phyloP scores from a whole-genome alignment of 2,329 filamentous ascomycete genomes.

The Rhynchosporium agropyri region DNA sequence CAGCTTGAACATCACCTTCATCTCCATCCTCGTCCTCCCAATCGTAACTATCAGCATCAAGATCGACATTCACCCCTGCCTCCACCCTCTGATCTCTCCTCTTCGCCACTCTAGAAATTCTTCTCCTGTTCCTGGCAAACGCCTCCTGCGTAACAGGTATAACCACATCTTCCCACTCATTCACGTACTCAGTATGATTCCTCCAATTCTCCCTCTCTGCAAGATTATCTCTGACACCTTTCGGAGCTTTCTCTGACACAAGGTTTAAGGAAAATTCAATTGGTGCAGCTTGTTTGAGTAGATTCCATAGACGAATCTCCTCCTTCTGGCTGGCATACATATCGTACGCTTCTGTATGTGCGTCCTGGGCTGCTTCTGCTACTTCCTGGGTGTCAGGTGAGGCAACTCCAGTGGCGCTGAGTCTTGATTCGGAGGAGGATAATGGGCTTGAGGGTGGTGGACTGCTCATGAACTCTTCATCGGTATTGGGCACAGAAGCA shows the following conservation, averaged over 20 bases:
- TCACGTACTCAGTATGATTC: constrained; percentile 35
- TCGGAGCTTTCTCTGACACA: constrained; percentile 20
- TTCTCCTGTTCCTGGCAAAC: constrained; percentile 33
- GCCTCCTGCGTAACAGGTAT: constrained; percentile 29
- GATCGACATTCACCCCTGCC: constrained; percentile 17
- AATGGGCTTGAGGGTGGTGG: background rate
- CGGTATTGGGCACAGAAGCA: background rate
- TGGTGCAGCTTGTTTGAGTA: constrained; percentile 38
- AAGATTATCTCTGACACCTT: constrained; percentile 5
- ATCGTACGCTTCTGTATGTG: constrained; percentile 37
- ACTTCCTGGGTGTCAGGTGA: constrained; percentile 7
- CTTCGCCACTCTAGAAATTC: constrained; percentile 25
- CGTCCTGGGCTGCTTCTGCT: constrained; percentile 32
- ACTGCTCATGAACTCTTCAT: constrained; percentile 14
- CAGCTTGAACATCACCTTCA: constrained; percentile 2
- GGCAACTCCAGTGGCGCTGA: background rate
- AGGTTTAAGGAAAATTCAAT: constrained; percentile 31
- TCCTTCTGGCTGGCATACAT: constrained; percentile 33
- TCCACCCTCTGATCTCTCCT: constrained; percentile 5
- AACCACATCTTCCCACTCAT: constrained; percentile 39
- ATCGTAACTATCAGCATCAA: constrained; percentile 16
- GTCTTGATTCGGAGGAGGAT: background rate
- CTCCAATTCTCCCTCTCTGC: constrained; percentile 36
- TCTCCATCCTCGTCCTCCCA: constrained; percentile 12
- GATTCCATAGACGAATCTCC: constrained; percentile 38